These are phyloP conservation scores for Arthrobotrys entomopaga DNA, from an alignment of 2,329 filamentous ascomycete species.

Conservation along the genomic window DNA sequence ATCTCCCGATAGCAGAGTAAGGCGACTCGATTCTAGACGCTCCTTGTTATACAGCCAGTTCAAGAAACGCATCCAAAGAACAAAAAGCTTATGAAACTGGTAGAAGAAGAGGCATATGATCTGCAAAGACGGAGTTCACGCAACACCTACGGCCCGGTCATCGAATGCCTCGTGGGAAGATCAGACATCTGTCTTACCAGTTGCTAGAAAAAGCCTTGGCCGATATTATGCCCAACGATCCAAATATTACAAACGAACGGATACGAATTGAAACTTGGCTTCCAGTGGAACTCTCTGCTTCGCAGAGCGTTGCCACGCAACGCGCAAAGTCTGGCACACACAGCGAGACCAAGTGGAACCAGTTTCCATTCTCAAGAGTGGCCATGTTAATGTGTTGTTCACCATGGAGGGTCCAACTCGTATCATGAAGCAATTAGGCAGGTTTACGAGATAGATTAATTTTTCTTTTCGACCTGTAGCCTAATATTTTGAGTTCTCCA, in stretches of 20 bases:
- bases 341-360: too few relatives aligned
- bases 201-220: too few relatives aligned
- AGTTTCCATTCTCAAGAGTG: constrained; percentile 61
- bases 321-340: too few relatives aligned
- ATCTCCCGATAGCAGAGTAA: constrained; percentile 41
- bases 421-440: constrained; percentile 65
- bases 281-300: too few relatives aligned
- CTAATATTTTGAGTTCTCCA: constrained; percentile 55
- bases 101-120: neutral
- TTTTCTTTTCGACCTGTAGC: neutral
- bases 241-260: too few relatives aligned
- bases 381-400: constrained; percentile 61
- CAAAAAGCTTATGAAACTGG: neutral
- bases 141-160: neutral
- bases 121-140: neutral
- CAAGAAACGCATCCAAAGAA: constrained; percentile 34
- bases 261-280: constrained; percentile 59
- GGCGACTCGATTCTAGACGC: constrained; percentile 59
- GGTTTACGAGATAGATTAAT: constrained; percentile 57
- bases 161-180: constrained; percentile 2
- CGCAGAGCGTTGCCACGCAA: too few relatives aligned
- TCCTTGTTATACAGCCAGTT: constrained; percentile 60
- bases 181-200: too few relatives aligned
- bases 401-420: constrained; percentile 63
- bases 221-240: too few relatives aligned